Percentiles rank a stretch among this genome's conserved stretches.
These are phyloP conservation scores for Inonotus hispidus DNA, from an alignment of 1,284 basidiomycete species.

Conservation along the genomic window DNA sequence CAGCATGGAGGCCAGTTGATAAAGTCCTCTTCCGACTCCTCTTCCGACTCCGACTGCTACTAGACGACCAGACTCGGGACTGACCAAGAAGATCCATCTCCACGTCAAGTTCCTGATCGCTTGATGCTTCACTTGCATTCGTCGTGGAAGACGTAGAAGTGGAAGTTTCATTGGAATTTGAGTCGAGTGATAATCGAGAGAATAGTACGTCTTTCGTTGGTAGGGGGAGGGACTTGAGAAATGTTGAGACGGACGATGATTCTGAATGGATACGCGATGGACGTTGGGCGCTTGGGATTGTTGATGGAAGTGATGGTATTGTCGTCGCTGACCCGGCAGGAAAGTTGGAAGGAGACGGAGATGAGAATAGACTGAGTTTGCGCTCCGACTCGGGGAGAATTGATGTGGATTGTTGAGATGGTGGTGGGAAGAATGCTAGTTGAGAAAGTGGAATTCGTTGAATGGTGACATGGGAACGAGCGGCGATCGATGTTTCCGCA, in stretches of 20 bases:
- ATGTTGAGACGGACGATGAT: slow-evolving; percentile 2
- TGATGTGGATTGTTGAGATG: slow-evolving; percentile 27
- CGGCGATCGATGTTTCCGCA: slow-evolving; percentile 6
- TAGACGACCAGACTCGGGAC: not conserved
- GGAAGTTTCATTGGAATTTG: slow-evolving; percentile 11
- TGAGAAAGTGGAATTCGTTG: slow-evolving; percentile 47
- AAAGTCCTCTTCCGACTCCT: slow-evolving; percentile 6
- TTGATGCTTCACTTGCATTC: slow-evolving; percentile 11
- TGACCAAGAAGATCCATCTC: slow-evolving; percentile 16
- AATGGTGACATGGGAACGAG: slow-evolving; percentile 33
- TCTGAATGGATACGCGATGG: slow-evolving; percentile 8
- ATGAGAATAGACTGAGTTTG: not conserved
- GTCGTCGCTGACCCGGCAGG: too few relatives aligned
- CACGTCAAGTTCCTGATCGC: slow-evolving; percentile 19
- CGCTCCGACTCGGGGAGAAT: slow-evolving; percentile 9
- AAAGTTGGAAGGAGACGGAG: not conserved
- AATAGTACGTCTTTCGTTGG: slow-evolving; percentile 5
- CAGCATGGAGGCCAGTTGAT: not conserved
- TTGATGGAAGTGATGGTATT: too few relatives aligned
- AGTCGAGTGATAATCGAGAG: slow-evolving; percentile 10
- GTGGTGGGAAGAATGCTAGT: slow-evolving; percentile 58
- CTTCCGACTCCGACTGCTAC: not conserved
- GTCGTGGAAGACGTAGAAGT: too few relatives aligned
- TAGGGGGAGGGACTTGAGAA: slow-evolving; percentile 5
- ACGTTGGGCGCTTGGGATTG: not conserved